Evolutionary conservation across 140 eudicot species (phyloP).

Genomic region (Flaveria floridana): DNA sequence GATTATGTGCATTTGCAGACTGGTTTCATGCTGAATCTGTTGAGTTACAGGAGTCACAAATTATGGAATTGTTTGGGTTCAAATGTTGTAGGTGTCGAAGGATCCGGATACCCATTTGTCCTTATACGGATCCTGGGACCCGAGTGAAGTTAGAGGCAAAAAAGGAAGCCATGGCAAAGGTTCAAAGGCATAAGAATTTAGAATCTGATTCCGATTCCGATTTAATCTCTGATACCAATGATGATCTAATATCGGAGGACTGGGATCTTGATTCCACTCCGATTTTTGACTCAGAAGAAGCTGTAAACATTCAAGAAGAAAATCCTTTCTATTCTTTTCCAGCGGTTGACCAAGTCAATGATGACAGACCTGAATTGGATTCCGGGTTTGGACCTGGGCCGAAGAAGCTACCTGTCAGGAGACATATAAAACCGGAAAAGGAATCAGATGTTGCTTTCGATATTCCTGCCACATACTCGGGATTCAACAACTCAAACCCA

Average conservation of each 20-base stretch:
- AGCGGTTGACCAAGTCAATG: conserved; percentile 39
- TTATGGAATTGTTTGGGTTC: conserved; percentile 58
- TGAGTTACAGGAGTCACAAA: conserved; percentile 61
- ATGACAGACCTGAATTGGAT: conserved; percentile 33
- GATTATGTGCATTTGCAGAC: conserved; percentile 48
- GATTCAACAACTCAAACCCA: conserved; percentile 26
- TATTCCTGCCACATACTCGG: conserved; percentile 37
- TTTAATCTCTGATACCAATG: conserved; percentile 27
- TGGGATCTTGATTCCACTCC: conserved; percentile 37
- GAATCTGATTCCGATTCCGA: conserved; percentile 35
- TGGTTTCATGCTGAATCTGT: conserved; percentile 95
- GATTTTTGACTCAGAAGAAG: conserved; percentile 39
- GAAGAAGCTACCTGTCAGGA: conserved; percentile 64
- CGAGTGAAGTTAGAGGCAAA: conserved; percentile 40
- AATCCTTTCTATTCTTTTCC: conserved; percentile 47
- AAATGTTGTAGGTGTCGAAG: conserved; percentile 91
- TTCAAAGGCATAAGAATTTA: conserved; percentile 34
- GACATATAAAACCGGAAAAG: conserved; percentile 54
- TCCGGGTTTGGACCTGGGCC: conserved; percentile 46
- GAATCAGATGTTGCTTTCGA: conserved; percentile 36
- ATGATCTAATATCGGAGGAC: conserved; percentile 35
- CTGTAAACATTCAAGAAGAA: conserved; percentile 31
- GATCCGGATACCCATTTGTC: conserved; percentile 70
- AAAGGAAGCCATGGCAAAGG: conserved; percentile 34
- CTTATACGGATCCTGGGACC: conserved; percentile 45